These are phyloP conservation scores for Peronospora farinosa DNA, from an alignment of 352 stramenopile genomes.

Conservation along the genomic window DNA sequence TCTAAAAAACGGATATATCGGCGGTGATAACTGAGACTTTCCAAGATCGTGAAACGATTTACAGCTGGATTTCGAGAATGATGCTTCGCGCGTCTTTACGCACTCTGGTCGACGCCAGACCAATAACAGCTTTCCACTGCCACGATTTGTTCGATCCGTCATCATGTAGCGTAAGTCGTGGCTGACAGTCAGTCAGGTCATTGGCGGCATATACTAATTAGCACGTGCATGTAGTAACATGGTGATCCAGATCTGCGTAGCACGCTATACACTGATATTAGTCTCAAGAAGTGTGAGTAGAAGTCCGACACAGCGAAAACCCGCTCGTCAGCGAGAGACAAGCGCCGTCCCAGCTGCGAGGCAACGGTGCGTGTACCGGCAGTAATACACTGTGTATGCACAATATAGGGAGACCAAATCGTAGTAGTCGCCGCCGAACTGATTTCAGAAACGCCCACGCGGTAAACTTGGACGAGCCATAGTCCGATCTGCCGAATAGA, in stretches of 20 bases:
- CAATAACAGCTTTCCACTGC: slow-evolving; percentile 22
- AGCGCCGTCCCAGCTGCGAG: background rate
- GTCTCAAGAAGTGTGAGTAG: slow-evolving; percentile 7
- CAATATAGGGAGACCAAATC: background rate
- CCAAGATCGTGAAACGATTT: slow-evolving; percentile 3
- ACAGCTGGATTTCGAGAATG: slow-evolving; percentile 12
- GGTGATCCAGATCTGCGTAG: no score
- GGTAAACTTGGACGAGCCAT: background rate
- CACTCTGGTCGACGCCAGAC: slow-evolving; percentile 15
- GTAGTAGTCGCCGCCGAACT: background rate
- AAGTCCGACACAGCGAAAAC: slow-evolving; percentile 13
- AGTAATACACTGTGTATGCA: background rate
- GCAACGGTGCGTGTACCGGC: background rate
- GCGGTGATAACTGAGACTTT: background rate
- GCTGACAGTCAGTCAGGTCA: slow-evolving; percentile 12
- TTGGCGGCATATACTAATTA: background rate
- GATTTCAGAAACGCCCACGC: background rate
- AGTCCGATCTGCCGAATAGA: background rate
- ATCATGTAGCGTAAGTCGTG: slow-evolving; percentile 8
- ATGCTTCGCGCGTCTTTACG: slow-evolving; percentile 12
- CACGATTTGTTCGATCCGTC: slow-evolving; percentile 8
- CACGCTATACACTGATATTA: slow-evolving; percentile 9
- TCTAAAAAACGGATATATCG: no score
- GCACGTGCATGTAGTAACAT: no score
- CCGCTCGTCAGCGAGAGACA: slow-evolving; percentile 21